Base-by-base conservation (phyloP, 441 rosid species). In the Adansonia rubrostipa region DNA sequence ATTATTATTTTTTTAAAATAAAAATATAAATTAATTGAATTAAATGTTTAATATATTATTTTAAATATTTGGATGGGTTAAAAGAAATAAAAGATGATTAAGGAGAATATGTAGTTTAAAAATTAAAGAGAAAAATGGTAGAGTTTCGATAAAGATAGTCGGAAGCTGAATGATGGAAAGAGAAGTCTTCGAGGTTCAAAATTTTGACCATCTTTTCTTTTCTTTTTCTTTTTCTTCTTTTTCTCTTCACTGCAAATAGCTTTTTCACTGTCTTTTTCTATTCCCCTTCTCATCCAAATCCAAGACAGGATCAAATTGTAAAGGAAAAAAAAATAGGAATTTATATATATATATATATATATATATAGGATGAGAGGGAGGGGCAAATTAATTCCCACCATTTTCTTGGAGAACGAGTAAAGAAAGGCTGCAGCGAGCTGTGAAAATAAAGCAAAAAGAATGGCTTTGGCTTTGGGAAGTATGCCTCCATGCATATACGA, bases 371-470 rank as follows among this genome's bases (percentile, higher is more conserved):
- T 20, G 14, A 22, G 28, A 66, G 3, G 2, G 76, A 57, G 67
- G 69, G 33, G 33, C 73, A 80, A 75, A 78, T 48, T 76, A 20
- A 22, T 24, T 80, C 79, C 84, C 87, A 83, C 86, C 84, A 86
- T 71, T 84, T 81, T 89, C 82, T 92, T 83, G 94, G 93, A 89
- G 88, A 87, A 74, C 83, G 96, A 61, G 87, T 88, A 92, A 92
- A 92, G 94, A 89, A 86, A 75, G 78, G 83, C 87, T 84, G 88
- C 71, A 86, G 84, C 33, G 33, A 28, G 33, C 33, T 28, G 33
- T 28, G 33, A 28, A 28, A 28, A 28, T 28, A 92, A 90, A 89
- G 88, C 86, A 83, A 85, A 86, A 85, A 77, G 82, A 74, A 79
- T 78, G 76, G 58, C 92, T 84, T 92, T 76, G 87, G 89, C 33